Evolutionary conservation across 345 rosid species (phyloP).

Genomic region (Corchorus olitorius): DNA sequence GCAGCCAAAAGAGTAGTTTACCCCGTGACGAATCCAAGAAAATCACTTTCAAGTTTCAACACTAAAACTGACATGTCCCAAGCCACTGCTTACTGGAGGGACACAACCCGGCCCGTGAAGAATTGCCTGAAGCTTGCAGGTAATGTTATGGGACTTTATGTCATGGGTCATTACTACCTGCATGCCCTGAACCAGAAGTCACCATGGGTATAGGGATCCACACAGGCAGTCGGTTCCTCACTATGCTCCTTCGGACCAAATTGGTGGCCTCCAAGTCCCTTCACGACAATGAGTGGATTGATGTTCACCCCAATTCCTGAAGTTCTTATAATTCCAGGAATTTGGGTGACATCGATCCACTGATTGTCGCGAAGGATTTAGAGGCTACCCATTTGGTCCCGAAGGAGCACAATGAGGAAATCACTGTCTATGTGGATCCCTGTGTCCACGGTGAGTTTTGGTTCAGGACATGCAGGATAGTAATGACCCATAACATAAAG

Average conservation of each 20-base stretch:
- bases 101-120: conserved; percentile 25
- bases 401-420: conserved; percentile 49
- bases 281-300: conserved; percentile 51
- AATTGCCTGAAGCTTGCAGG: conserved; percentile 32
- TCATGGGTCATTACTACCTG: conserved; percentile 36
- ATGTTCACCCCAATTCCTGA: conserved; percentile 47
- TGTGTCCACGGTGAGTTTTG: conserved; percentile 40
- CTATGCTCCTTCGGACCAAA: conserved; percentile 47
- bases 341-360: conserved; percentile 52
- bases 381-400: conserved; percentile 54
- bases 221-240: conserved; percentile 49
- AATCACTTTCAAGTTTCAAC: conserved; percentile 19
- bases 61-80: conserved; percentile 29
- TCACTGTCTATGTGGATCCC: conserved; percentile 51
- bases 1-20: conserved; percentile 29
- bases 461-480: conserved; percentile 49
- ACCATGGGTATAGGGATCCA: conserved; percentile 46
- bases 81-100: conserved; percentile 35
- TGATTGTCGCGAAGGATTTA: conserved; percentile 50
- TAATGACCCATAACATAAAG: conserved; percentile 27
- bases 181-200: conserved; percentile 46
- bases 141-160: conserved; percentile 19
- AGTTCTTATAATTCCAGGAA: conserved; percentile 44
- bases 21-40: conserved; percentile 18
- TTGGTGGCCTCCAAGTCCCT: conserved; percentile 57